Percentiles rank a stretch among this genome's conserved stretches.
These are phyloP conservation scores for Cantharellus anzutake DNA, from an alignment of 768 basidiomycete genomes.

Conservation along the genomic window DNA sequence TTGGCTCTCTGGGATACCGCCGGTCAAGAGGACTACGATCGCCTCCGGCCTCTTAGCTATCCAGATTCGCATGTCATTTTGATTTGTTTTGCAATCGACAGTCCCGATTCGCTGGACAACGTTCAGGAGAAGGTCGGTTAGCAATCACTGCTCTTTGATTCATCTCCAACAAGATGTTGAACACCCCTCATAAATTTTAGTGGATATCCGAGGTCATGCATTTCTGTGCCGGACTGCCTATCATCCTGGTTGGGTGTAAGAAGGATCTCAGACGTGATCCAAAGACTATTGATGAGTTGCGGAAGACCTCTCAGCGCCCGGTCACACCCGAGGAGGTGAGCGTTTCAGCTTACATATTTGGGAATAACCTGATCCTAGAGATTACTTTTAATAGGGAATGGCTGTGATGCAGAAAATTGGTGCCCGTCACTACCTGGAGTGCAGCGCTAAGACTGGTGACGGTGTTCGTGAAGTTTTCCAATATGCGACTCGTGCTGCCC, in stretches of 20 bases:
- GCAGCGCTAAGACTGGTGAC: conserved; percentile 89
- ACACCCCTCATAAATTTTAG: conserved; percentile 22
- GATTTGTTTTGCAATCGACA: conserved; percentile 97
- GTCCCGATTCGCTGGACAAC: conserved; percentile 95
- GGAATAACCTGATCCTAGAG: not conserved
- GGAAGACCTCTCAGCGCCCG: conserved; percentile 86
- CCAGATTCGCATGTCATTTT: conserved; percentile 99
- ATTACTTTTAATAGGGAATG: conserved; percentile 47
- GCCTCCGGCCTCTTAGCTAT: conserved; percentile 91
- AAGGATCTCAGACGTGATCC: conserved; percentile 92
- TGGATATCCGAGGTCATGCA: conserved; percentile 99
- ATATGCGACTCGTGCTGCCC: conserved; percentile 83
- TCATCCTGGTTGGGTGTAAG: conserved; percentile 98
- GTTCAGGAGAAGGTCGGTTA: conserved; percentile 91
- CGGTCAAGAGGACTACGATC: conserved; percentile 98
- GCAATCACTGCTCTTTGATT: not conserved
- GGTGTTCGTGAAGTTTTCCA: conserved; percentile 98
- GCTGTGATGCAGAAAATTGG: conserved; percentile 92
- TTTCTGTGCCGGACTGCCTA: conserved; percentile 84
- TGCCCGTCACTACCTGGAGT: conserved; percentile 92
- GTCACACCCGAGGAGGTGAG: conserved; percentile 83
- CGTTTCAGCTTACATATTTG: conserved; percentile 1
- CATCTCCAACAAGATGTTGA: not conserved
- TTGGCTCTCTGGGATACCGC: conserved; percentile 99
- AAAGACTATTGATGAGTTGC: conserved; percentile 83